These are phyloP conservation scores for Rhodamnia argentea DNA, from an alignment of 345 rosid genomes.

Conservation along the genomic window DNA sequence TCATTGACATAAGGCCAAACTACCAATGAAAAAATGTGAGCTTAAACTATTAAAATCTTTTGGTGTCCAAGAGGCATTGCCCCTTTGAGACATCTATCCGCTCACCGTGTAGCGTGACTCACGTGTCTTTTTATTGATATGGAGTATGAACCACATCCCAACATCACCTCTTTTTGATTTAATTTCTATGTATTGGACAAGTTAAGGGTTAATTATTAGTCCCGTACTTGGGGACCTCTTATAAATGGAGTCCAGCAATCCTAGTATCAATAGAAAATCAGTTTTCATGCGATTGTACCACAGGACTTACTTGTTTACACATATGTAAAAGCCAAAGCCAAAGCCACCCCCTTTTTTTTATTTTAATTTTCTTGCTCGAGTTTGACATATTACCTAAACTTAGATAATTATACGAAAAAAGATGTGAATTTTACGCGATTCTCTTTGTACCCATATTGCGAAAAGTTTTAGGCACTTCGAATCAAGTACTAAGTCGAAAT, in stretches of 20 bases:
- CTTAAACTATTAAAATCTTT: no score
- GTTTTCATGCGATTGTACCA: neutral
- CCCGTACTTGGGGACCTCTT: neutral
- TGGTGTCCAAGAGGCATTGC: no score
- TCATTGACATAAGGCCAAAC: no score
- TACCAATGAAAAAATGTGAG: no score
- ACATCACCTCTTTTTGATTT: neutral
- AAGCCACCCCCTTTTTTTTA: no score
- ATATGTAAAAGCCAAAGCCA: neutral
- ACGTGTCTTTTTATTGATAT: no score
- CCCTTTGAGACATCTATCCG: no score
- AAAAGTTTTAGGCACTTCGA: neutral
- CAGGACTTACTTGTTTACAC: neutral
- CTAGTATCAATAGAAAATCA: neutral
- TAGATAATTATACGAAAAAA: neutral
- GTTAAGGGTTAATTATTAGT: neutral
- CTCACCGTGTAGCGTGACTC: no score
- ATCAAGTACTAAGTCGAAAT: neutral
- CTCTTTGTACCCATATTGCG: neutral
- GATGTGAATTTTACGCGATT: neutral
- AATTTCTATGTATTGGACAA: neutral
- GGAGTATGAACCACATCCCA: no score
- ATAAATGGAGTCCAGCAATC: neutral
- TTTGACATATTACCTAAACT: neutral
- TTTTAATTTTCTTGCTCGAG: no score